Base-by-base conservation (phyloP, 331 rosid genomes). In the Acacia concinna region DNA sequence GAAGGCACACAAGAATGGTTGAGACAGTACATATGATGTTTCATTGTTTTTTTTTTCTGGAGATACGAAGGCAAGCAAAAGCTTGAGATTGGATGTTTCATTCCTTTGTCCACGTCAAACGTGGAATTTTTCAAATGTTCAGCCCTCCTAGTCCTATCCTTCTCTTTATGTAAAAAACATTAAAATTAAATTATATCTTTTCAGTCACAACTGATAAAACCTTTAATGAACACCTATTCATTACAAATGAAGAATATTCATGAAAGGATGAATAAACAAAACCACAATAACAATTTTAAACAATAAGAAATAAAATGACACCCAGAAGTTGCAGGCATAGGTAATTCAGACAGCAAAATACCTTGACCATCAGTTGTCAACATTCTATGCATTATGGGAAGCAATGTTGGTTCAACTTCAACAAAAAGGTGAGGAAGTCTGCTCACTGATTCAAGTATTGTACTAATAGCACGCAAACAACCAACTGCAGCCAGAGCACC, bases 401-500 rank as follows among this genome's bases (percentile, higher is more conserved):
- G 98, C 85, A 94, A 75, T 30, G 94, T 91, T 67, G 97, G 96
- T 89, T 94, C 98, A 30, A 94, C 81, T 86, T 91, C 85, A 75
- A 86, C 86, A 81, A 92, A 94, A 27, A 92, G 92, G 70, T 87
- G 91, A 77, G 96, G 97, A 83, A 94, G 97, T 85, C 97, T 87
- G 96, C 97, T 94, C 87, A 94, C 97, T 73, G 98, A 92, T 84
- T 94, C 98, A 71, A 94, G 97, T 84, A 94, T 94, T 40, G 98
- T 91, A 88, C 98, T 94, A 68, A 94, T 94, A 57, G 97, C 98
- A 78, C 97, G 98, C 85, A 94, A 85, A 85, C 98, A 94, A 51
- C 98, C 98, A 85, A 94, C 96, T 67, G 97, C 98, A 62, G 97
- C 98, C 74, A 94, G 84, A 46, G 98, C 97, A 80, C 98, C 97